Base-by-base conservation (phyloP, 352 stramenopile genomes). In the Thalassiosira allenii region DNA sequence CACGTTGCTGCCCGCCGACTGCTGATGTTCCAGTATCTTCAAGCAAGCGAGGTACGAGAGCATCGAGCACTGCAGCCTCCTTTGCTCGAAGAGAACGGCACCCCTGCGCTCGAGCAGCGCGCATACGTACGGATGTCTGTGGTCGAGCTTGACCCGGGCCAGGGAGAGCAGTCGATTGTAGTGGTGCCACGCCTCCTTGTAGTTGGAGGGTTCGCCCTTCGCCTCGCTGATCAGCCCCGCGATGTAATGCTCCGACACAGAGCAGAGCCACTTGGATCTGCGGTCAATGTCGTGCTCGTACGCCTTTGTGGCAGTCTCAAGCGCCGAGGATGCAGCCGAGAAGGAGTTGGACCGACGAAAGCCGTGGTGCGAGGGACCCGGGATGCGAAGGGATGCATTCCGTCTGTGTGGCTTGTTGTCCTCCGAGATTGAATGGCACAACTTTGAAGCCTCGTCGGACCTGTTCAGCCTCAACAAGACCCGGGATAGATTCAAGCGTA, bases 81-180 rank as follows among this genome's bases (percentile, higher is more conserved):
- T 27, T 54, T 84, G 73, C 56, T 84, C 70, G 43, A 88, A 88
- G 2, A 85, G 29, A 11, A 84, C 80, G 9, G 62, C 67, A 11
- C 75, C 80, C 27, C 68, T 71, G 20, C 71, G 34, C 64, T 88
- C 65, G 1, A 88, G 56, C 9, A 87, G 20, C 22, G 73, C 40
- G 47, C 70, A 81, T 22, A 87, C 75, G 54, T 77, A 79, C 9
- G 57, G 25, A 62, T 87, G 79, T 34, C 67, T 51, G 72, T 83
- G 79, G 59, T 81, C 79, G 8, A 83, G 63, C 29, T 87, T 81
- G 0, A 71, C 57, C 41, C 79, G 73, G 4, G 79, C 68, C 2
- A 71, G n/a, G 2, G 72, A 79, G 37, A 87, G 59, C 1, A 87
- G 62, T 34, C 54, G 54, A 66, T 83, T 83, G 67, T 87, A 87